These are phyloP conservation scores for Dionaea muscipula DNA, from an alignment of 179 eudicot species.

Conservation along the genomic window DNA sequence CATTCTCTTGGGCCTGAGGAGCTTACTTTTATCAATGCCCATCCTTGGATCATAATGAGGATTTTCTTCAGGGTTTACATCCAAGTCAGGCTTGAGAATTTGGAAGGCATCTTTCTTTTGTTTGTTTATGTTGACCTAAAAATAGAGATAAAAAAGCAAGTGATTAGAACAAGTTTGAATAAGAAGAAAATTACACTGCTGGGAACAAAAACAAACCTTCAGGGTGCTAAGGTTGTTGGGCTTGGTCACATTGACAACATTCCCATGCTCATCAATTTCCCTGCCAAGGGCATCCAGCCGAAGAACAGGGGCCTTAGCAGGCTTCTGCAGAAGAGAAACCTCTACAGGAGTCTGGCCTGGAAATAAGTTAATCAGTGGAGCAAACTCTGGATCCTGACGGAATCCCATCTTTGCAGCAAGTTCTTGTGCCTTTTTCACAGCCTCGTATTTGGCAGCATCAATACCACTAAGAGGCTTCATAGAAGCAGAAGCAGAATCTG, in stretches of 20 bases:
- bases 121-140: slow-evolving; percentile 93
- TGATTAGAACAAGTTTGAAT: neutral
- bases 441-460: slow-evolving; percentile 61
- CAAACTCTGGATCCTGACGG: slow-evolving; percentile 85
- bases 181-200: neutral
- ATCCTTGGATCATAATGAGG: slow-evolving; percentile 84
- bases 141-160: slow-evolving; percentile 5
- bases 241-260: slow-evolving; percentile 66
- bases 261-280: slow-evolving; percentile 95
- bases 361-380: slow-evolving; percentile 73
- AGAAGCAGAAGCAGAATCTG: slow-evolving; percentile 23
- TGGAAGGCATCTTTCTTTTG: slow-evolving; percentile 93
- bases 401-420: slow-evolving; percentile 90
- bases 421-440: slow-evolving; percentile 81
- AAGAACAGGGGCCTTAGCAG: slow-evolving; percentile 87
- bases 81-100: slow-evolving; percentile 85
- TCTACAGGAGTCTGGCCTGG: slow-evolving; percentile 77
- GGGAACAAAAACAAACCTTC: slow-evolving; percentile 38
- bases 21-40: slow-evolving; percentile 76
- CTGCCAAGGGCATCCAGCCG: slow-evolving; percentile 86
- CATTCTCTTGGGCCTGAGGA: slow-evolving; percentile 79
- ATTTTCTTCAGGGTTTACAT: slow-evolving; percentile 77
- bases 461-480: slow-evolving; percentile 25
- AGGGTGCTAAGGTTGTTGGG: slow-evolving; percentile 69
- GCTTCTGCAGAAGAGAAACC: slow-evolving; percentile 59